These are phyloP conservation scores for Verticillium nubilum DNA, from an alignment of 2,329 filamentous ascomycete species.

Conservation along the genomic window DNA sequence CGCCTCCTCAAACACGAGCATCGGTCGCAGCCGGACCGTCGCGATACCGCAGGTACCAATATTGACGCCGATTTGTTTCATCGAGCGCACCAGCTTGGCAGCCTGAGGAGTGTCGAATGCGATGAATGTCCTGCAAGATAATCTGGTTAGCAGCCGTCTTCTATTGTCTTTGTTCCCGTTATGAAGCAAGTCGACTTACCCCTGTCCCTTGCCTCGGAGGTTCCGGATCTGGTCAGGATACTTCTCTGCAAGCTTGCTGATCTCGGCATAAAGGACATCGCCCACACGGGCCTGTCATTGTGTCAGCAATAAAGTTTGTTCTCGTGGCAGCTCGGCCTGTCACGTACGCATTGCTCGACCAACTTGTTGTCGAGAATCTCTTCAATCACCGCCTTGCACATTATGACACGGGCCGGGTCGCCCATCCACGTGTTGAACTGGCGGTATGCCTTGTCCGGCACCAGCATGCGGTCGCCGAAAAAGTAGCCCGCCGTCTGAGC, in stretches of 20 bases:
- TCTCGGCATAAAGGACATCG: constrained; percentile 60
- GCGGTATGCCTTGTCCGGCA: constrained; percentile 76
- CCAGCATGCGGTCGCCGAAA: constrained; percentile 67
- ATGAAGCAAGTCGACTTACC: constrained; percentile 8
- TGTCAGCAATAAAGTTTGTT: neutral
- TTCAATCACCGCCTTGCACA: constrained; percentile 72
- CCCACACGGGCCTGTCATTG: constrained; percentile 48
- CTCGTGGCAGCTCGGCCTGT: constrained; percentile 7
- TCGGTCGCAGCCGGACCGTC: constrained; percentile 69
- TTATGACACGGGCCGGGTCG: constrained; percentile 69
- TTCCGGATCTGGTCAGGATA: constrained; percentile 69
- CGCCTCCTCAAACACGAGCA: constrained; percentile 74
- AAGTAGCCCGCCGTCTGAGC: constrained; percentile 82
- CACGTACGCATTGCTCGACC: constrained; percentile 48
- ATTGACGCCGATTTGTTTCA: constrained; percentile 69
- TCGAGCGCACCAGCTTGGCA: constrained; percentile 63
- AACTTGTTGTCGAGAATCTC: constrained; percentile 67
- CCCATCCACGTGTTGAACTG: constrained; percentile 74
- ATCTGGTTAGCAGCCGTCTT: constrained; percentile 9
- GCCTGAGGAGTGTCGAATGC: constrained; percentile 70
- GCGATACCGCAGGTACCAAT: constrained; percentile 68
- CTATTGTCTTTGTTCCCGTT: neutral
- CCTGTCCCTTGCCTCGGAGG: constrained; percentile 70
- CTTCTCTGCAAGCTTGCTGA: constrained; percentile 56
- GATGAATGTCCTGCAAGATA: constrained; percentile 56